Percentiles rank a stretch among this genome's conserved stretches.
phyloP scores from a whole-genome alignment of 2,329 filamentous ascomycete genomes.

The Fusarium chlamydosporum region DNA sequence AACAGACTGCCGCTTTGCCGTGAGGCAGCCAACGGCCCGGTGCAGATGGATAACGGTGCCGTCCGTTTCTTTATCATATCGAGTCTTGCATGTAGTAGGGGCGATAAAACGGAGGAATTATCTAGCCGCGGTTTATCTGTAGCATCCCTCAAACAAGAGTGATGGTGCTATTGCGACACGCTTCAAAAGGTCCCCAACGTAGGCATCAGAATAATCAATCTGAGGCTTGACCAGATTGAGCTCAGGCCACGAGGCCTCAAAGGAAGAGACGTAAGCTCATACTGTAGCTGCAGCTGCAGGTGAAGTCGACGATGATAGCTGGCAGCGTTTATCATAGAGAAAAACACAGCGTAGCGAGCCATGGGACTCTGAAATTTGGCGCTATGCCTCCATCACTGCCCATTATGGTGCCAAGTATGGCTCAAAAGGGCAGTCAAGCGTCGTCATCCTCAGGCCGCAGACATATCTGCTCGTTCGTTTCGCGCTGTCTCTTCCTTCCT shows the following conservation, averaged over 20 bases:
- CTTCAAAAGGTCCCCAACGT: slow-evolving; percentile 6
- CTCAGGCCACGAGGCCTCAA: slow-evolving; percentile 47
- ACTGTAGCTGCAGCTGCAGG: slow-evolving; percentile 34
- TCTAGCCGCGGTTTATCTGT: slow-evolving; percentile 33
- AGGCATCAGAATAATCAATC: slow-evolving; percentile 43
- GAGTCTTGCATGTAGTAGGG: neutral
- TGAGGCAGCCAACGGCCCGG: slow-evolving; percentile 18
- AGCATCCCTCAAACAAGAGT: slow-evolving; percentile 36
- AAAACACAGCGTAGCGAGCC: slow-evolving; percentile 32
- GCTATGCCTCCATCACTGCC: slow-evolving; percentile 42
- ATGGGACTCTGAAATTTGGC: slow-evolving; percentile 22
- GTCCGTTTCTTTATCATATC: slow-evolving; percentile 25
- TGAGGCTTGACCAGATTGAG: slow-evolving; percentile 49
- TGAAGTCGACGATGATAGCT: slow-evolving; percentile 36
- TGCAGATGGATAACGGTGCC: slow-evolving; percentile 12
- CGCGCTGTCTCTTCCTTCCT: slow-evolving; percentile 15
- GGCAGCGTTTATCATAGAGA: slow-evolving; percentile 27
- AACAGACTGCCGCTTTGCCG: slow-evolving; percentile 36
- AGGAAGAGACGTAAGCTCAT: slow-evolving; percentile 46
- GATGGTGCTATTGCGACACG: slow-evolving; percentile 22
- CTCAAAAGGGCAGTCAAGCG: slow-evolving; percentile 50
- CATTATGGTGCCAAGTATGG: slow-evolving; percentile 34
- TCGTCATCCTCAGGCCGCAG: slow-evolving; percentile 54
- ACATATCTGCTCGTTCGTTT: slow-evolving; percentile 31
- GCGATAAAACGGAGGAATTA: slow-evolving; percentile 37